Evolutionary conservation across 2,329 filamentous ascomycete species (phyloP).

Genomic region (Bimuria novae-zelandiae): DNA sequence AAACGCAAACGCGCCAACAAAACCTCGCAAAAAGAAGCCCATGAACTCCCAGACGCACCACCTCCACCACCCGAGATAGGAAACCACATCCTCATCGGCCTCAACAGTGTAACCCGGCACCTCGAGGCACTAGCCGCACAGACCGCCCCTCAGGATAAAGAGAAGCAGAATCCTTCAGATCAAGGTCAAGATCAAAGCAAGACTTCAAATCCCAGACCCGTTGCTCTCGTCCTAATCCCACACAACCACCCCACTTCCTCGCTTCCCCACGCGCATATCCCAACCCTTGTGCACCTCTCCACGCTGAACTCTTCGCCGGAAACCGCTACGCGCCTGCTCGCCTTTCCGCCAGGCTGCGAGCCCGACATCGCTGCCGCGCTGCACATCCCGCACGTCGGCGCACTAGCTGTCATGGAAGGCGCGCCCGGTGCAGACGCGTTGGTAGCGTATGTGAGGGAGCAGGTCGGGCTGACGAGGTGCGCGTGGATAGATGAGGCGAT

Average conservation of each 20-base stretch:
- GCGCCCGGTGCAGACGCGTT: slow-evolving; percentile 64
- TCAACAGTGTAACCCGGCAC: slow-evolving; percentile 65
- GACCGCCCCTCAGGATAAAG: slow-evolving; percentile 19
- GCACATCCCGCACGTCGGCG: slow-evolving; percentile 67
- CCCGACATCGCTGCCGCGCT: slow-evolving; percentile 61
- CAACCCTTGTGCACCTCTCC: slow-evolving; percentile 37
- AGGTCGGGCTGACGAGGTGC: slow-evolving; percentile 58
- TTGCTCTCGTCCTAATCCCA: slow-evolving; percentile 37
- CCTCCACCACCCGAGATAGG: slow-evolving; percentile 56
- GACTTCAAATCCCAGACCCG: too few relatives aligned
- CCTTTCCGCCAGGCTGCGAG: slow-evolving; percentile 65
- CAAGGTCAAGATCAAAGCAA: not conserved
- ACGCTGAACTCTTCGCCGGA: slow-evolving; percentile 8
- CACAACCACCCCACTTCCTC: slow-evolving; percentile 40
- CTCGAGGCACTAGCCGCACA: slow-evolving; percentile 55
- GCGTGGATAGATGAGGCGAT: slow-evolving; percentile 60
- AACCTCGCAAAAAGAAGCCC: not conserved
- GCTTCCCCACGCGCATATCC: slow-evolving; percentile 40
- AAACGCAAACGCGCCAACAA: slow-evolving; percentile 53
- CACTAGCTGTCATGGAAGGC: slow-evolving; percentile 62
- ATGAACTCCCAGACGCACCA: slow-evolving; percentile 10
- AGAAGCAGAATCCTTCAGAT: not conserved
- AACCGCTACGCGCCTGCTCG: slow-evolving; percentile 56
- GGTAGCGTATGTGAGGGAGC: slow-evolving; percentile 59
- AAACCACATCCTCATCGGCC: slow-evolving; percentile 65